Evolutionary conservation across 306 rosid genomes (phyloP).

Genomic region (Inga laurina): DNA sequence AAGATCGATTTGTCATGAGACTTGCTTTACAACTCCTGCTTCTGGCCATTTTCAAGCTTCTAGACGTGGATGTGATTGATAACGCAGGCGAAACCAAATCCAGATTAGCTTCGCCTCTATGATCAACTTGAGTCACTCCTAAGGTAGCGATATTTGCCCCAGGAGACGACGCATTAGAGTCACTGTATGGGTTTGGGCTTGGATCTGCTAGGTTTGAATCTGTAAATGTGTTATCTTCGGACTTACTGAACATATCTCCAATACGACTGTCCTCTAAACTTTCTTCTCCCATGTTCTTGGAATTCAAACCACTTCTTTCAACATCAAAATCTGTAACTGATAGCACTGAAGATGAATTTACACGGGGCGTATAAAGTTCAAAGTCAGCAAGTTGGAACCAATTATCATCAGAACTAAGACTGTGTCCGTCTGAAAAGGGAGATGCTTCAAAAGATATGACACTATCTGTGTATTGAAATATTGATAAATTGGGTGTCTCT

Average conservation of each 20-base stretch:
- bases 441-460: constrained; percentile 65
- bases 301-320: constrained; percentile 33
- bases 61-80: constrained; percentile 31
- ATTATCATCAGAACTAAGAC: constrained; percentile 65
- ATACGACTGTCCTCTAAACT: constrained; percentile 48
- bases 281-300: constrained; percentile 48
- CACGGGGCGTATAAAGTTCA: constrained; percentile 45
- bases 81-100: constrained; percentile 38
- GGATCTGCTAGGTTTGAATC: constrained; percentile 45
- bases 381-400: constrained; percentile 60
- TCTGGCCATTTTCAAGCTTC: constrained; percentile 48
- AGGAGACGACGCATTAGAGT: constrained; percentile 56
- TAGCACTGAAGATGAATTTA: constrained; percentile 42
- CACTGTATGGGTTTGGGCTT: constrained; percentile 40
- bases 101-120: constrained; percentile 41
- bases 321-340: constrained; percentile 39
- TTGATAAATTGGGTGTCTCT: constrained; percentile 28
- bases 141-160: constrained; percentile 47
- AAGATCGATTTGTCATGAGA: constrained; percentile 48
- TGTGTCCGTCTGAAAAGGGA: constrained; percentile 66
- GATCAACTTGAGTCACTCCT: constrained; percentile 46
- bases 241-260: constrained; percentile 64
- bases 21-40: constrained; percentile 83
- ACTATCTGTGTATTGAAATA: constrained; percentile 39
- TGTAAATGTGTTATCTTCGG: constrained; percentile 50